These are phyloP conservation scores for Trichoderma sp. DNA, from an alignment of 2,329 filamentous ascomycete genomes.

Conservation along the genomic window DNA sequence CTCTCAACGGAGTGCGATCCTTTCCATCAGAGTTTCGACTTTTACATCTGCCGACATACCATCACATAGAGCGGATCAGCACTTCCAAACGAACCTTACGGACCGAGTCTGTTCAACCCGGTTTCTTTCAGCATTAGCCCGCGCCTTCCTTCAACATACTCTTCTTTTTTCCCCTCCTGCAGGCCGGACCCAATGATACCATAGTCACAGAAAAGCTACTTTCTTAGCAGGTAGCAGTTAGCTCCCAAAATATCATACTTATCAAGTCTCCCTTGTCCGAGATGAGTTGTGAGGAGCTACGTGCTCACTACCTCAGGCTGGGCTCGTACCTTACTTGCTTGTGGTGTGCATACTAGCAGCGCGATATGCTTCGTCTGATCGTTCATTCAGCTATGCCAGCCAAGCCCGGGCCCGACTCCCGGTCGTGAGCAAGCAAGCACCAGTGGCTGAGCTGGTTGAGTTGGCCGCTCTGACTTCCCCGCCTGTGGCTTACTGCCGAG, in stretches of 20 bases:
- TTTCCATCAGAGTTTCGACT: slow-evolving; percentile 17
- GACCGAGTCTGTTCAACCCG: background rate
- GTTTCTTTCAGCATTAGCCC: background rate
- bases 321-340: background rate
- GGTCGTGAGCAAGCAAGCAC: background rate
- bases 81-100: slow-evolving; percentile 17
- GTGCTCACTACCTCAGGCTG: background rate
- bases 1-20: background rate
- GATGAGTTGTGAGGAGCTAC: slow-evolving; percentile 1
- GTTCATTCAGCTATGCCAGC: background rate
- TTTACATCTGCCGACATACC: slow-evolving; percentile 23
- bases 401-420: background rate
- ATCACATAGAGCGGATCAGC: slow-evolving; percentile 1
- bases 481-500: background rate
- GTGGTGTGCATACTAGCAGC: background rate
- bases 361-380: background rate
- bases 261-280: background rate
- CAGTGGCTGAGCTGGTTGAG: background rate
- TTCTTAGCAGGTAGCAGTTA: background rate
- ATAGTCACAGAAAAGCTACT: slow-evolving; percentile 6
- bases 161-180: background rate
- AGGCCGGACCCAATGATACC: background rate
- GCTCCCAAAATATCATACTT: slow-evolving; percentile 12
- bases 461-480: background rate
- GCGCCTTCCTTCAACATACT: background rate